Evolutionary conservation across 495 filamentous ascomycete genomes (phyloP).

Genomic region (Hypomontagnella submonticulosa): DNA sequence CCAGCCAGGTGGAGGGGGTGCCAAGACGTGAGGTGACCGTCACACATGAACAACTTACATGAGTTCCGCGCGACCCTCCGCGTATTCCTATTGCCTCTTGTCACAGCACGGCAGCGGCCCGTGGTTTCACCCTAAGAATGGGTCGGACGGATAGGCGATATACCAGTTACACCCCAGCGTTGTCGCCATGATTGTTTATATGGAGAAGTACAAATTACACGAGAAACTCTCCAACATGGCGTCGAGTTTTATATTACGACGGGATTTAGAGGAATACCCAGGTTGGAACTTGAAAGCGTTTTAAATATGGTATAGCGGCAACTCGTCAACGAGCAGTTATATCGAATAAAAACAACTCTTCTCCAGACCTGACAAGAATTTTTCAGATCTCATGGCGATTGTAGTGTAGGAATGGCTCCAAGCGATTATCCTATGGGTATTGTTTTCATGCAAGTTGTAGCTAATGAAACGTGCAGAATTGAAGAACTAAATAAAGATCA

Average conservation of each 20-base stretch:
- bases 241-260: slow-evolving; percentile 14
- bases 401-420: not conserved
- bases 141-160: slow-evolving; percentile 15
- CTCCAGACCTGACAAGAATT: not conserved
- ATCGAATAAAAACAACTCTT: slow-evolving; percentile 24
- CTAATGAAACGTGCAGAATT: too few relatives aligned
- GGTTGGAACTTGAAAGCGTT: slow-evolving; percentile 25
- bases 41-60: slow-evolving; percentile 20
- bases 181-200: slow-evolving; percentile 6
- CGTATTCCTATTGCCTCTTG: slow-evolving; percentile 3
- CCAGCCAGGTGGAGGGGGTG: slow-evolving; percentile 43
- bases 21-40: slow-evolving; percentile 45
- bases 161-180: slow-evolving; percentile 25
- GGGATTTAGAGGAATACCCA: slow-evolving; percentile 24
- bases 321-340: slow-evolving; percentile 7
- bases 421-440: not conserved
- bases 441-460: too few relatives aligned
- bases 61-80: slow-evolving; percentile 8
- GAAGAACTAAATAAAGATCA: too few relatives aligned
- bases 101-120: not conserved
- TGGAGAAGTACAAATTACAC: slow-evolving; percentile 6
- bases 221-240: slow-evolving; percentile 11
- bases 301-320: slow-evolving; percentile 7
- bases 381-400: not conserved
- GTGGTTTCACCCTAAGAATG: not conserved